phyloP scores from a whole-genome alignment of 108 stramenopile genomes.

The Skeletonema potamos region DNA sequence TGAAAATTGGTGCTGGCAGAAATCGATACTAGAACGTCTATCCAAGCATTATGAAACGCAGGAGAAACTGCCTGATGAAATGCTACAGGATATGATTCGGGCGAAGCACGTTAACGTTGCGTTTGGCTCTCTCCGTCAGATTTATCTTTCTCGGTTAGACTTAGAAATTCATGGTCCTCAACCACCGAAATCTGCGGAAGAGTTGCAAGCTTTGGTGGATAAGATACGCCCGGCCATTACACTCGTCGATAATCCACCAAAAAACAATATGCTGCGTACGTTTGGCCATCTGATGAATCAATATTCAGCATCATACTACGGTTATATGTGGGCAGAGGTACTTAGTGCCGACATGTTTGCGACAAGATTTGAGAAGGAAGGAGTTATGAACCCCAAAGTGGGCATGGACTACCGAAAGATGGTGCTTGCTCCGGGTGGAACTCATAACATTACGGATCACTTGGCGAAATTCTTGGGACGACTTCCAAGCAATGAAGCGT shows the following conservation, averaged over 20 bases:
- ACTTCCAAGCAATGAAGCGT: slow-evolving; percentile 38
- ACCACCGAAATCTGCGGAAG: slow-evolving; percentile 34
- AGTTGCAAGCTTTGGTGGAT: slow-evolving; percentile 43
- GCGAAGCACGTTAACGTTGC: slow-evolving; percentile 50
- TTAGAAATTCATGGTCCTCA: slow-evolving; percentile 41
- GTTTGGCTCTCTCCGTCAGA: slow-evolving; percentile 31
- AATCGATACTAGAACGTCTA: slow-evolving; percentile 32
- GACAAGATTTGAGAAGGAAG: slow-evolving; percentile 38
- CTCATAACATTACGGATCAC: slow-evolving; percentile 44
- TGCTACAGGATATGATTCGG: slow-evolving; percentile 32
- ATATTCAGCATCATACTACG: slow-evolving; percentile 45
- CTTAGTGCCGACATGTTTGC: slow-evolving; percentile 51
- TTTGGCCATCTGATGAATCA: slow-evolving; percentile 60
- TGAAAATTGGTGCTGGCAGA: slow-evolving; percentile 49
- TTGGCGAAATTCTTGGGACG: slow-evolving; percentile 47
- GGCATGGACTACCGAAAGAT: slow-evolving; percentile 52
- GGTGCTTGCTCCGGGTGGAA: slow-evolving; percentile 49
- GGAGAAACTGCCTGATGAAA: slow-evolving; percentile 25
- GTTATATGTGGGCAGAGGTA: slow-evolving; percentile 51
- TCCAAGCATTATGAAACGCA: slow-evolving; percentile 45
- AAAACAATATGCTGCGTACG: slow-evolving; percentile 43
- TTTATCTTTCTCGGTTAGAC: slow-evolving; percentile 42
- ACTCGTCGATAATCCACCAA: slow-evolving; percentile 39
- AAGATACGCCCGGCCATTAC: slow-evolving; percentile 38
- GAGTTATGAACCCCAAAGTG: slow-evolving; percentile 33